Evolutionary conservation across 1,284 basidiomycete genomes (phyloP).

Genomic region (Trametes polyzona): DNA sequence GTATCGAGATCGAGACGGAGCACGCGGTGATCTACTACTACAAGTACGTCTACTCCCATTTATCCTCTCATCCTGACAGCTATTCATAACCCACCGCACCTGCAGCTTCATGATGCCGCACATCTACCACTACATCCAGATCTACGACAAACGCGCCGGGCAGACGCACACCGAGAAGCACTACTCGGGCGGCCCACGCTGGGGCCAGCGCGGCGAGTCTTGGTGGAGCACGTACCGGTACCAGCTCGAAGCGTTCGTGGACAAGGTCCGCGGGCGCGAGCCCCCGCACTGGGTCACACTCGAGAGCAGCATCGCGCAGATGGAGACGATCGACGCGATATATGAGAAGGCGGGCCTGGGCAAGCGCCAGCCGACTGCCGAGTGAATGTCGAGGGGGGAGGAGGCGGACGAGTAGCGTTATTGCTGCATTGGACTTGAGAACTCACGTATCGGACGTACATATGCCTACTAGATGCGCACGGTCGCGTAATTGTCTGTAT

Average conservation of each 20-base stretch:
- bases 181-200: conserved; percentile 37
- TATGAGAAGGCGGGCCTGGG: conserved; percentile 40
- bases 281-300: conserved; percentile 54
- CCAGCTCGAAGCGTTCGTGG: conserved; percentile 62
- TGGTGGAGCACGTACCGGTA: conserved; percentile 63
- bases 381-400: neutral
- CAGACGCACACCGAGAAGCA: conserved; percentile 25
- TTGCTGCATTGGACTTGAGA: too few relatives aligned
- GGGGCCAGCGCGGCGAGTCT: conserved; percentile 47
- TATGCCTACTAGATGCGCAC: too few relatives aligned
- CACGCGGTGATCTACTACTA: conserved; percentile 21
- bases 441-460: too few relatives aligned
- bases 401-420: too few relatives aligned
- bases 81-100: neutral
- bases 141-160: conserved; percentile 26
- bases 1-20: conserved; percentile 27
- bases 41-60: conserved; percentile 11
- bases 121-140: conserved; percentile 28
- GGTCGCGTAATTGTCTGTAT: too few relatives aligned
- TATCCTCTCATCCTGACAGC: neutral
- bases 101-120: conserved; percentile 26
- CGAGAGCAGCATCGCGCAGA: conserved; percentile 55
- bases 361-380: conserved; percentile 14
- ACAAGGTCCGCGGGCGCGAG: conserved; percentile 53
- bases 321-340: conserved; percentile 58